phyloP scores from a whole-genome alignment of 306 rosid species.

The Begonia peltatifolia region DNA sequence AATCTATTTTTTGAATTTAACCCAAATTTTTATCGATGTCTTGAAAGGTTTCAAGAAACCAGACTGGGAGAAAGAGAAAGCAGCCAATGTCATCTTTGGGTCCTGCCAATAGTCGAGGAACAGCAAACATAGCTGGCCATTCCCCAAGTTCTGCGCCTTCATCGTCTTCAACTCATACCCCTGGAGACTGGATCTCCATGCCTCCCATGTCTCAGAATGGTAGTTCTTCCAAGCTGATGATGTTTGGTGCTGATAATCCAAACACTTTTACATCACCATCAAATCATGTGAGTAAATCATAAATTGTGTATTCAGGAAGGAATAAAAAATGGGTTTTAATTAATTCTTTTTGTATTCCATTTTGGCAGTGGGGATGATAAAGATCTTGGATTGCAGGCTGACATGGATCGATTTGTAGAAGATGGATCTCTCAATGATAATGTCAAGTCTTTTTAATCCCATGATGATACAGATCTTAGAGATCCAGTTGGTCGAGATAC shows the following conservation, averaged over 20 bases:
- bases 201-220: conserved; percentile 70
- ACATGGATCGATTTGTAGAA: too few species aligned
- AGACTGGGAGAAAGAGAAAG: conserved; percentile 94
- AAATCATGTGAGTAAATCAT: conserved; percentile 68
- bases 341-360: conserved; percentile 75
- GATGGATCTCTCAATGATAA: too few species aligned
- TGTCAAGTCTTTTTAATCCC: too few species aligned
- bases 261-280: conserved; percentile 86
- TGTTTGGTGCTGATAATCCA: conserved; percentile 65
- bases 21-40: too few species aligned
- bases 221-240: conserved; percentile 73
- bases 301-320: conserved; percentile 16
- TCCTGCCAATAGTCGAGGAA: conserved; percentile 98
- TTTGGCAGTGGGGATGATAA: conserved; percentile 99
- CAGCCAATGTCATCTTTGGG: conserved; percentile 96
- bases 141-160: conserved; percentile 99
- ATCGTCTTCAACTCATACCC: conserved; percentile 97
- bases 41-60: conserved; percentile 79
- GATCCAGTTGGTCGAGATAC: too few species aligned
- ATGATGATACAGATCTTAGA: too few species aligned
- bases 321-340: conserved; percentile 43
- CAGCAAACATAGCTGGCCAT: conserved; percentile 90
- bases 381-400: too few species aligned
- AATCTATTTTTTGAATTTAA: too few species aligned
- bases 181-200: conserved; percentile 93